These are phyloP conservation scores for Phialophora tarda DNA, from an alignment of 2,329 filamentous ascomycete genomes.

Conservation along the genomic window DNA sequence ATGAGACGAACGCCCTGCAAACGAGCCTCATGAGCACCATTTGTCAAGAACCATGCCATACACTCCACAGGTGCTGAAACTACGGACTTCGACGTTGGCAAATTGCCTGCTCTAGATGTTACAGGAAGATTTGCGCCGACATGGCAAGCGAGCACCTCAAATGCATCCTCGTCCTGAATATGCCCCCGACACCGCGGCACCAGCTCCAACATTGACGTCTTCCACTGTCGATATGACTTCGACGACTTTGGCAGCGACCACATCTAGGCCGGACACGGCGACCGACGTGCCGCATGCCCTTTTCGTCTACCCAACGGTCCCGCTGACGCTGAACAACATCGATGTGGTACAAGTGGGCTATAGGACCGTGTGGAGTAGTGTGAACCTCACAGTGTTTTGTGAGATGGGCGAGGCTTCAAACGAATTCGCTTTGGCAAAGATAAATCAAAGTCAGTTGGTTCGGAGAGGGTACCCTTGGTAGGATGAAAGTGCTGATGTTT, in stretches of 20 bases:
- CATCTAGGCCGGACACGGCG: conserved; percentile 1
- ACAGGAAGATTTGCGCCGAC: conserved; percentile 10
- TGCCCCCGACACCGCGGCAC: neutral
- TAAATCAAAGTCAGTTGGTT: conserved; percentile 18
- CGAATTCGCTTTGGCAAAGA: conserved; percentile 24
- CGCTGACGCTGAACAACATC: conserved; percentile 30
- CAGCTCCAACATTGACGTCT: neutral
- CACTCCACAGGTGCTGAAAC: conserved; percentile 13
- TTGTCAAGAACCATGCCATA: conserved; percentile 14
- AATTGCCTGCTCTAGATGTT: conserved; percentile 23
- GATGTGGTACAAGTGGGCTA: conserved; percentile 32
- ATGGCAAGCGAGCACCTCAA: conserved; percentile 27
- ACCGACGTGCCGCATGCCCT: conserved; percentile 20
- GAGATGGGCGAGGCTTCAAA: conserved; percentile 15
- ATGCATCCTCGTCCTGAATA: conserved; percentile 9
- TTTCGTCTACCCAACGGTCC: conserved; percentile 29
- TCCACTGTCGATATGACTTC: conserved; percentile 10
- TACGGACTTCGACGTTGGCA: conserved; percentile 7
- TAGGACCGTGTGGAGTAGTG: conserved; percentile 24
- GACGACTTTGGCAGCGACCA: neutral
- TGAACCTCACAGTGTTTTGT: conserved; percentile 31
- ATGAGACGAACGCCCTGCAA: conserved; percentile 19
- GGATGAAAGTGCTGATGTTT: neutral
- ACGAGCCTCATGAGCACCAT: conserved; percentile 11
- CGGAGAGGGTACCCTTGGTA: neutral